Base-by-base conservation (phyloP, 2,329 filamentous ascomycete species). In the Chaetothyriales sp. region DNA sequence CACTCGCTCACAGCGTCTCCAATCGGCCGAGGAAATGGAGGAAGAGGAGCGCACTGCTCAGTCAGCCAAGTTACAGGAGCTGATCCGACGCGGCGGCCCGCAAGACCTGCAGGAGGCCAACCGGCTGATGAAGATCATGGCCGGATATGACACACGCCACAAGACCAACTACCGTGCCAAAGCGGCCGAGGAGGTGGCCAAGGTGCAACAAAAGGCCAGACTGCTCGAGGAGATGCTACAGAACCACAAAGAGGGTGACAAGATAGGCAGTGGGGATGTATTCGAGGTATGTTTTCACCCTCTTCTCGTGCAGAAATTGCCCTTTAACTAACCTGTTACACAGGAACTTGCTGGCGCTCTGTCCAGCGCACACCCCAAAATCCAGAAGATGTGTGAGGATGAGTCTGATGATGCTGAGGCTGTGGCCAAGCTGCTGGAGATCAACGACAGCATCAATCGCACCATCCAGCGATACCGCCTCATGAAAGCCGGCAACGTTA, bases 371-470 rank as follows among this genome's bases (percentile, higher is more conserved):
- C 92, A 98, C 62, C 92, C 92, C 7, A 98, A 98, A 72, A 96
- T 98, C 57, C 90, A 96, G 65, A 95, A 87, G 70, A 98, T 98
- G 90, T 96, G 90, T 63, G 90, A 96, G 67, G 92, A 98, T 67
- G 92, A 98, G 64, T 95, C 89, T 9, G 90, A 96, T 55, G 92
- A 98, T 63, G 82, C 88, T 55, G 92, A 95, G 70, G 92, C 92
- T 4, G 92, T 98, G 5, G 86, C 88, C 44, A 95, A 95, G 68
- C 74, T 98, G 9, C 77, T 98, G 51, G 88, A 96, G 65, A 96
- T 98, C 63, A 98, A 98, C 65, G 92, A 98, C 68, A 95, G 89
- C 69, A 98, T 98, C 77, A 86, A 96, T 65, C 81, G 90, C 55
- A 98, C 92, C 1, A 86, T 96, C 51, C 87, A 96, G 69, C 76